phyloP scores from a whole-genome alignment of 2,329 filamentous ascomycete genomes.

The Sporothrix dimorphospora region DNA sequence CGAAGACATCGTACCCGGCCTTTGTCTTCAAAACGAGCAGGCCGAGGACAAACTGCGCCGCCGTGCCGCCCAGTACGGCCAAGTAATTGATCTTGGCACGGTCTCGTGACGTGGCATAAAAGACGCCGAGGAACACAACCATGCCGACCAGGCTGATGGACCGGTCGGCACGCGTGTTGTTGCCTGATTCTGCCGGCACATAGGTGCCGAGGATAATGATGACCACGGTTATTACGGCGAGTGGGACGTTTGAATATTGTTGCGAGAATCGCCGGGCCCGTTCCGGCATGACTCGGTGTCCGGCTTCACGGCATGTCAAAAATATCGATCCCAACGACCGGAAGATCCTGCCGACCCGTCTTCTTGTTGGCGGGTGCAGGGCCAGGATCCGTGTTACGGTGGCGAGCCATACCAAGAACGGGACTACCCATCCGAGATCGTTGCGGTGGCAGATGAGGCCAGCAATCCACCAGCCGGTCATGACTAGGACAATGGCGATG shows the following conservation, averaged over 20 bases:
- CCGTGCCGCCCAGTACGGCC: constrained; percentile 85
- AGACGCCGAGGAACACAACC: constrained; percentile 65
- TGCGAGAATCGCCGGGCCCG: not conserved
- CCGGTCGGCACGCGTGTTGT: constrained; percentile 80
- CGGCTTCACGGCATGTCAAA: not conserved
- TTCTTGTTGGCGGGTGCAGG: constrained; percentile 44
- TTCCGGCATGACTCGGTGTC: not conserved
- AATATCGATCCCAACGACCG: not conserved
- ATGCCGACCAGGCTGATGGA: constrained; percentile 81
- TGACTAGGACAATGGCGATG: not conserved
- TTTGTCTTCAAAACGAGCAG: constrained; percentile 83
- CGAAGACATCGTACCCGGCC: constrained; percentile 84
- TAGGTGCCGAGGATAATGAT: constrained; percentile 81
- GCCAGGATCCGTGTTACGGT: constrained; percentile 75
- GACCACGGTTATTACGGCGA: constrained; percentile 63
- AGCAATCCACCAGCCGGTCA: constrained; percentile 46
- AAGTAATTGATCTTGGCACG: constrained; percentile 69
- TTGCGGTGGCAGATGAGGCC: constrained; percentile 64
- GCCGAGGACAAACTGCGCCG: constrained; percentile 84
- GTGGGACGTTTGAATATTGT: not conserved
- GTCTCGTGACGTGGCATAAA: constrained; percentile 74
- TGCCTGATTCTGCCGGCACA: constrained; percentile 67
- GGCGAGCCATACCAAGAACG: constrained; percentile 78
- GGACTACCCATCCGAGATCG: constrained; percentile 76
- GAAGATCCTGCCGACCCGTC: not conserved